These are phyloP conservation scores for Mrakia frigida DNA, from an alignment of 768 basidiomycete species.

Conservation along the genomic window DNA sequence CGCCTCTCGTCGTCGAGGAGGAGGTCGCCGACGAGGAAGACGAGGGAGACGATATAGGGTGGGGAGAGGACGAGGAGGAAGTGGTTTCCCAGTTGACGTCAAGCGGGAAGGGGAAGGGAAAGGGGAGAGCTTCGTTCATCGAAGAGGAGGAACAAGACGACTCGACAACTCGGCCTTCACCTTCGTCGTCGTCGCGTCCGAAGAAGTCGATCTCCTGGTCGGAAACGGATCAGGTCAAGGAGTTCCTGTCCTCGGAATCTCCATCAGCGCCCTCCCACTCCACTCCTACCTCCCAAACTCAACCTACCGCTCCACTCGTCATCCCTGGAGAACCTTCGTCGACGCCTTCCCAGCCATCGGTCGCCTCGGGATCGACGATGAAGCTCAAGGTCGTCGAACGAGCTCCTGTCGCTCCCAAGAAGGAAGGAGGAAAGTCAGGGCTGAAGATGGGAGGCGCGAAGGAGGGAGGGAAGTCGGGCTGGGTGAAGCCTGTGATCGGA, in stretches of 20 bases:
- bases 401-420: neutral
- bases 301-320: neutral
- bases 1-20: neutral
- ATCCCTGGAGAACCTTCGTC: neutral
- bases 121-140: neutral
- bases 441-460: conserved; percentile 18
- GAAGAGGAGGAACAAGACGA: neutral
- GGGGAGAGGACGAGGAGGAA: conserved; percentile 9
- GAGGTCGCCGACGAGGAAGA: neutral
- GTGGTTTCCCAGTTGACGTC: neutral
- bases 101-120: conserved; percentile 13
- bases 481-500: neutral
- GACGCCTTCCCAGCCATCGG: neutral
- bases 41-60: neutral
- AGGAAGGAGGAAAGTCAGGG: neutral
- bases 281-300: neutral
- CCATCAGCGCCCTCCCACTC: neutral
- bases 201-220: conserved; percentile 30
- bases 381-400: conserved; percentile 19
- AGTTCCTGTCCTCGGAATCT: conserved; percentile 18
- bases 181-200: neutral
- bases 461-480: conserved; percentile 2
- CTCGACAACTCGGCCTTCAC: neutral
- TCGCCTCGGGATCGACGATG: neutral
- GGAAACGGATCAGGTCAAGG: conserved; percentile 27